phyloP scores from a whole-genome alignment of 2,329 filamentous ascomycete genomes.

The Bipolaris gigantea region DNA sequence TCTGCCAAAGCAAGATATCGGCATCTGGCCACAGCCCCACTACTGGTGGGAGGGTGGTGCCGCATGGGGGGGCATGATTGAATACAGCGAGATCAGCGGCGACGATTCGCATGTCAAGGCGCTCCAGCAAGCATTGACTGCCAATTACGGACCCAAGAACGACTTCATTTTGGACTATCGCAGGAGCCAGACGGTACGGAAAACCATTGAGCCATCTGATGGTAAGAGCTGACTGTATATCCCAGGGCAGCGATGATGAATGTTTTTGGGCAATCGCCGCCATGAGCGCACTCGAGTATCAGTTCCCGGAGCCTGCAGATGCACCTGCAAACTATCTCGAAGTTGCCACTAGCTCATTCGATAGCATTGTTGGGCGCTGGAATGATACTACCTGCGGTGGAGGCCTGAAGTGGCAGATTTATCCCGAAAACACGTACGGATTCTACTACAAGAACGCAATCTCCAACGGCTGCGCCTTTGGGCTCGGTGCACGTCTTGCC shows the following conservation, averaged over 20 bases:
- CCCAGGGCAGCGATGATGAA: conserved; percentile 72
- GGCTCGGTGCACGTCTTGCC: conserved; percentile 74
- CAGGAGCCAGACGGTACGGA: conserved; percentile 34
- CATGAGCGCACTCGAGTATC: conserved; percentile 68
- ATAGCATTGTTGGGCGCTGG: conserved; percentile 71
- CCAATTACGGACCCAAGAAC: conserved; percentile 47
- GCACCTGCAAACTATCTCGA: conserved; percentile 59
- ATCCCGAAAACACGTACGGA: conserved; percentile 68
- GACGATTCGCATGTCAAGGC: conserved; percentile 49
- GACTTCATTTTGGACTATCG: conserved; percentile 51
- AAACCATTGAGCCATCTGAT: background rate
- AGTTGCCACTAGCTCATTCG: conserved; percentile 71
- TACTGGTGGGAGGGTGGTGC: conserved; percentile 54
- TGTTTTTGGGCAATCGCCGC: conserved; percentile 72
- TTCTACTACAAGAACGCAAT: conserved; percentile 83
- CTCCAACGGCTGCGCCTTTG: conserved; percentile 81
- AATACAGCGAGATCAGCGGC: conserved; percentile 53
- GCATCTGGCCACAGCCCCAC: conserved; percentile 48
- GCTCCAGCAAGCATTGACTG: conserved; percentile 48
- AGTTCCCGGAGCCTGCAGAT: conserved; percentile 63
- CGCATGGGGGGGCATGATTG: conserved; percentile 44
- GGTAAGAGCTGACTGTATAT: conserved; percentile 2
- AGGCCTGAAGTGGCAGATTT: conserved; percentile 82
- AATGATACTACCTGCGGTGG: conserved; percentile 67
- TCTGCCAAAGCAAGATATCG: conserved; percentile 34